These are phyloP conservation scores for Lodderomyces theae DNA, from an alignment of 1,139 yeast genomes.

Conservation along the genomic window DNA sequence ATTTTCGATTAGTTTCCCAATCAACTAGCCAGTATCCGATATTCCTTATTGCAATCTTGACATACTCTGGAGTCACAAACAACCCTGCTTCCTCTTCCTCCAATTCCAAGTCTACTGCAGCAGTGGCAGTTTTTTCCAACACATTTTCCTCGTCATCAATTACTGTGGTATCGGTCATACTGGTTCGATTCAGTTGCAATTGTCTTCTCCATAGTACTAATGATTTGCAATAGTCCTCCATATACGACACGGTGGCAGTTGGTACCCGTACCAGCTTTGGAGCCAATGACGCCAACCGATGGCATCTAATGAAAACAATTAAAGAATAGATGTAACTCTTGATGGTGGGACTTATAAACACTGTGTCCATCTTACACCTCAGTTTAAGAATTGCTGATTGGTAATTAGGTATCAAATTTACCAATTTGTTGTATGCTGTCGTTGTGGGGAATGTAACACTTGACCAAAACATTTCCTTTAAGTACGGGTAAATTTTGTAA, in stretches of 20 bases:
- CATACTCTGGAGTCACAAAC: constrained; percentile 40
- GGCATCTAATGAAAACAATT: constrained; percentile 38
- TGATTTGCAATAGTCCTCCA: constrained; percentile 26
- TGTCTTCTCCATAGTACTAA: constrained; percentile 28
- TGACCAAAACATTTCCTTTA: constrained; percentile 44
- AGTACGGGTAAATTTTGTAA: constrained; percentile 24
- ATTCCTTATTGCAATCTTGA: constrained; percentile 41
- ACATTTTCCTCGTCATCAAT: constrained; percentile 7
- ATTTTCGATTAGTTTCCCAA: constrained; percentile 34
- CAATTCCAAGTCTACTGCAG: constrained; percentile 2
- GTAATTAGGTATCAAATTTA: constrained; percentile 5
- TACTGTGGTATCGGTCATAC: background rate
- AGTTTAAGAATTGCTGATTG: constrained; percentile 10
- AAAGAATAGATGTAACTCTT: constrained; percentile 39
- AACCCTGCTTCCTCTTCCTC: constrained; percentile 10
- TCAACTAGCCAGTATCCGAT: constrained; percentile 49
- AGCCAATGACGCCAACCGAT: constrained; percentile 39
- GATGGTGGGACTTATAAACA: constrained; percentile 37
- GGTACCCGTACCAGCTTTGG: constrained; percentile 37
- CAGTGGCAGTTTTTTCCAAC: constrained; percentile 3
- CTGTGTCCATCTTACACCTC: constrained; percentile 15
- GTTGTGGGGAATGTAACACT: constrained; percentile 15
- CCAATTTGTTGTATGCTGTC: background rate
- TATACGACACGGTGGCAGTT: constrained; percentile 30
- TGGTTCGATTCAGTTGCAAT: background rate